Base-by-base conservation (phyloP, 2,329 filamentous ascomycete genomes). In the Aspergillus fijiensis region DNA sequence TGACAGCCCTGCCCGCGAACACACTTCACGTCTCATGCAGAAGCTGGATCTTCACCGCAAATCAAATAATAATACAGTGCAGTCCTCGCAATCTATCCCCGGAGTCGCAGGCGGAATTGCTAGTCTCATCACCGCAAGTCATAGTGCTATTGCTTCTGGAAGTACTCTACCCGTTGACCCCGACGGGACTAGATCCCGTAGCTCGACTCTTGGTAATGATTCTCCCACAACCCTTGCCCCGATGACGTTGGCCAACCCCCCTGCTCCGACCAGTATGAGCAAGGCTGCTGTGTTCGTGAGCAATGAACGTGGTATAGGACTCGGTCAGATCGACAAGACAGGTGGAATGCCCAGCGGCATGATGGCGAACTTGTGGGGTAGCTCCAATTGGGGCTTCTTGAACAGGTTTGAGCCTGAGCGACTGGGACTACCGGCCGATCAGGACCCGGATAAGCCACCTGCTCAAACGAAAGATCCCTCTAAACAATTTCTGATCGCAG, bases 351-450 rank as follows among this genome's bases (percentile, higher is more conserved):
- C 93, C 1, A 90, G 90, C 53, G 92, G 91, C 14, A 87, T 97
- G 62, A 86, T 96, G 80, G 93, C 93, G 33, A 98, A 98, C 72
- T 85, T 96, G 58, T 98, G 94, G 94, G 94, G 94, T 53, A 96
- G 88, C 69, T 89, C 87, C 59, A 88, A 92, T 51, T 96, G 92
- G 91, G 86, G 86, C 14, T 85, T 85, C 64, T 77, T 89, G 60
- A 89, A 89, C 65, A 81, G 83, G 35, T 73, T 89, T 39, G 84
- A 84, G 66, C 77, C 80, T 21, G 83, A 85, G 50, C 82, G 84
- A n/a, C 67, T 80, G 29, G 76, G 76, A 51, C 54, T 70, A 65
- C 65, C 67, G 56, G 71, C 75, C 31, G 65, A 64, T 12, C 65
- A 72, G 29, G 65, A 62, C 25, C 58, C 52, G 5, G 67, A 66